These are phyloP conservation scores for Tolypocladium album DNA, from an alignment of 2,329 filamentous ascomycete species.

Conservation along the genomic window DNA sequence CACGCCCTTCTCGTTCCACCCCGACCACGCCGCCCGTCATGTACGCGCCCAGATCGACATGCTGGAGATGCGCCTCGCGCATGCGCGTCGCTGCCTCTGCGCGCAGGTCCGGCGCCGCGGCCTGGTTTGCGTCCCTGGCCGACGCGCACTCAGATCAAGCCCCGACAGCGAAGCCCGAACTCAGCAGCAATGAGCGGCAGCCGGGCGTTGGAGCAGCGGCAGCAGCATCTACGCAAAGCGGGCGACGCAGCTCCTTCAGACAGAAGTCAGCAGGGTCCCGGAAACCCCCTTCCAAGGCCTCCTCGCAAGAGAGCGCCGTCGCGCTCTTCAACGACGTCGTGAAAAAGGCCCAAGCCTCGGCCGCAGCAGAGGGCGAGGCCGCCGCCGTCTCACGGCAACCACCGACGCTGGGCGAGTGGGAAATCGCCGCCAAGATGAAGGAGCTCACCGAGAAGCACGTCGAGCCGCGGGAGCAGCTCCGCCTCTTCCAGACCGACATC, in stretches of 20 bases:
- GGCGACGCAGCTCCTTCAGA: neutral
- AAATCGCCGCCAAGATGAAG: slow-evolving; percentile 19
- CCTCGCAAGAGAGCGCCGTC: slow-evolving; percentile 13
- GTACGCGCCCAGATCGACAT: slow-evolving; percentile 22
- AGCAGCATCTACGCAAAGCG: neutral
- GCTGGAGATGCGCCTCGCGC: slow-evolving; percentile 22
- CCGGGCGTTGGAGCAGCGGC: neutral
- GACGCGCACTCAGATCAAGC: slow-evolving; percentile 3
- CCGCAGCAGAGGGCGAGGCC: neutral
- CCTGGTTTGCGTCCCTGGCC: slow-evolving; percentile 13
- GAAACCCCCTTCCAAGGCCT: neutral
- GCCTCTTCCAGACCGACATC: slow-evolving; percentile 15
- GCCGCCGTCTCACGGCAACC: slow-evolving; percentile 2
- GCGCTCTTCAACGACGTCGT: slow-evolving; percentile 26
- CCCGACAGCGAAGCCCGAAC: neutral
- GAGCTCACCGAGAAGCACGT: slow-evolving; percentile 10
- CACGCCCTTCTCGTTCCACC: neutral
- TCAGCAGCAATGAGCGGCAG: neutral
- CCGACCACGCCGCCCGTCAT: slow-evolving; percentile 12
- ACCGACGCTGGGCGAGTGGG: slow-evolving; percentile 12
- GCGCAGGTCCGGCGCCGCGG: slow-evolving; percentile 9
- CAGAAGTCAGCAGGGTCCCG: neutral
- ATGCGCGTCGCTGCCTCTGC: slow-evolving; percentile 9
- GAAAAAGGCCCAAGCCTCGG: slow-evolving; percentile 3
- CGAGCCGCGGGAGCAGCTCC: slow-evolving; percentile 9